phyloP scores from a whole-genome alignment of 1,139 yeast species.

The Lodderomyces oxycetoniae region DNA sequence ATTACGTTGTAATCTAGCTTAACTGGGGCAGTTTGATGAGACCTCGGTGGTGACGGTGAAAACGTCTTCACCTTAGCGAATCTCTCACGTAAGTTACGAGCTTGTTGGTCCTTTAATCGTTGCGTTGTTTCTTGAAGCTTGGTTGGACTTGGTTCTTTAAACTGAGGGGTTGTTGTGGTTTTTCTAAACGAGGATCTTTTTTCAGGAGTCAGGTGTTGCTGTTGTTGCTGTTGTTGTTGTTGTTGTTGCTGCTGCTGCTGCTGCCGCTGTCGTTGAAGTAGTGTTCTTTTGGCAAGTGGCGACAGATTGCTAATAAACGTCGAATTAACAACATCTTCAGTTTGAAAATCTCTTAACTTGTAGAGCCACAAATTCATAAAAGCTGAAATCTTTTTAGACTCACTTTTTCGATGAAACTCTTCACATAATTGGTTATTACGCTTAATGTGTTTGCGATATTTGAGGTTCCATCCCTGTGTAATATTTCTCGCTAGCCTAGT shows the following conservation, averaged over 20 bases:
- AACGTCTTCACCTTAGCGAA: constrained; percentile 26
- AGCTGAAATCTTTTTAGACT: constrained; percentile 20
- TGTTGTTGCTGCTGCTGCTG: no score
- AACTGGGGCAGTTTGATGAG: not conserved
- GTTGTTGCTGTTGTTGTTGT: constrained; percentile 15
- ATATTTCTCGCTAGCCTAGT: constrained; percentile 16
- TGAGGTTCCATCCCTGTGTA: constrained; percentile 39
- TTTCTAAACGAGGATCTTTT: constrained; percentile 16
- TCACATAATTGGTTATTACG: constrained; percentile 37
- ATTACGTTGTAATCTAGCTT: constrained; percentile 5
- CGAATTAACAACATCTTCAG: constrained; percentile 16
- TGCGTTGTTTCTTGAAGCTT: constrained; percentile 39
- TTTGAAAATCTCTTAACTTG: constrained; percentile 16
- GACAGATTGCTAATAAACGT: constrained; percentile 29
- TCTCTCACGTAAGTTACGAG: constrained; percentile 33
- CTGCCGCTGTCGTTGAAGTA: constrained; percentile 9
- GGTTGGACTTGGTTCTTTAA: constrained; percentile 30
- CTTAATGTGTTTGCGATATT: constrained; percentile 28
- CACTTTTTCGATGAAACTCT: constrained; percentile 33
- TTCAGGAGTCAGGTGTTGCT: constrained; percentile 35
- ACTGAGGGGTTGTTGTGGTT: constrained; percentile 24
- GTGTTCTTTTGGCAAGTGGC: constrained; percentile 31
- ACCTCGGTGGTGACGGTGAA: constrained; percentile 12
- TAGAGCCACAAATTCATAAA: constrained; percentile 38
- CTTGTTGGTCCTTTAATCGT: constrained; percentile 29